Conservation (phyloP, 148 eudicot species). For the Rhododendron kiyosumense region DNA sequence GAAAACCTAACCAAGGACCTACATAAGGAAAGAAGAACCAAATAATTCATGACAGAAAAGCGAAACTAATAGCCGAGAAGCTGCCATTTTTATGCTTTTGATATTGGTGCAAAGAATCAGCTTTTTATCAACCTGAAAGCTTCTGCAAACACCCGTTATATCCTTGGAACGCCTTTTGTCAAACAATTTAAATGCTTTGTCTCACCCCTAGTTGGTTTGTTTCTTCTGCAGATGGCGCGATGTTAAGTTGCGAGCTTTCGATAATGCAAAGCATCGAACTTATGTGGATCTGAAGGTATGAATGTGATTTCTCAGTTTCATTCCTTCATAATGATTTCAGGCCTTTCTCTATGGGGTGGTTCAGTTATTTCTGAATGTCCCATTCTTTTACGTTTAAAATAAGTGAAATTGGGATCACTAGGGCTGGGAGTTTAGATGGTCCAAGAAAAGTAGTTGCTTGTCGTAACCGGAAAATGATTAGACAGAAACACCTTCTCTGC, state of each 20-base stretch:
- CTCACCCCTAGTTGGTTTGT: neutral
- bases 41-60: neutral
- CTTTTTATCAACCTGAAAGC: neutral
- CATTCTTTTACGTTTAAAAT: neutral
- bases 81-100: neutral
- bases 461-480: conserved; percentile 6
- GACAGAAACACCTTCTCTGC: neutral
- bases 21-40: neutral
- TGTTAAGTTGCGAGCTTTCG: conserved; percentile 84
- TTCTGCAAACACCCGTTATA: neutral
- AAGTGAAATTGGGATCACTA: neutral
- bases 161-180: neutral
- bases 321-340: neutral
- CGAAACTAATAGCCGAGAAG: neutral
- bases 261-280: conserved; percentile 87
- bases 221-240: conserved; percentile 80
- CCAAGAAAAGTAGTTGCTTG: conserved; percentile 4
- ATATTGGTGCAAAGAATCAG: neutral
- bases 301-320: neutral
- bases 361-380: neutral
- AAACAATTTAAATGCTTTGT: neutral
- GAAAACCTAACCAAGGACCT: neutral
- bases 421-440: neutral
- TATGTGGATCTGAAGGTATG: conserved; percentile 93
- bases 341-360: neutral